These are phyloP conservation scores for Penicillium fuscoglaucum DNA, from an alignment of 2,329 filamentous ascomycete species.

Conservation along the genomic window DNA sequence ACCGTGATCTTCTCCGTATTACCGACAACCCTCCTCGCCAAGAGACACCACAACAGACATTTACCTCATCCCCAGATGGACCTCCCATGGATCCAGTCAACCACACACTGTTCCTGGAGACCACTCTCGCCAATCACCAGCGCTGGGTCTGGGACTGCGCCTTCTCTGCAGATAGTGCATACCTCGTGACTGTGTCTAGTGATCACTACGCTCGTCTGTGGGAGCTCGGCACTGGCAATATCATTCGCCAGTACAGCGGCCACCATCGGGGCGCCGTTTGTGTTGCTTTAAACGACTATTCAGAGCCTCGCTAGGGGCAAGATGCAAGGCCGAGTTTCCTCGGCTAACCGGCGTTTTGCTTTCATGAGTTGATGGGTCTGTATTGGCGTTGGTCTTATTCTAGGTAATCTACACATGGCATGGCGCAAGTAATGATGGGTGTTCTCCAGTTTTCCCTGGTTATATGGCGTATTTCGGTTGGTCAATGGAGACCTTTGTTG, in stretches of 20 bases:
- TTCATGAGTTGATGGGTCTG: conserved; percentile 1
- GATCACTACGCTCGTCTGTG: conserved; percentile 91
- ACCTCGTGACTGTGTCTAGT: conserved; percentile 87
- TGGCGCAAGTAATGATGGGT: conserved; percentile 2
- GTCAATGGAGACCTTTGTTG: neutral
- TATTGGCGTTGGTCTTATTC: conserved; percentile 2
- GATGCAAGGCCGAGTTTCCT: neutral
- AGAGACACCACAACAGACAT: conserved; percentile 33
- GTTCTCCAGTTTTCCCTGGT: neutral
- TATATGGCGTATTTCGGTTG: neutral
- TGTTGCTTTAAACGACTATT: conserved; percentile 86
- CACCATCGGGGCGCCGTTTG: conserved; percentile 91
- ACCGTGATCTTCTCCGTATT: conserved; percentile 31
- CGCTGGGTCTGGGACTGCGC: conserved; percentile 98
- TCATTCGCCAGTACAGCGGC: conserved; percentile 93
- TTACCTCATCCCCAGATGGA: conserved; percentile 40
- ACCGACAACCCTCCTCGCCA: conserved; percentile 28
- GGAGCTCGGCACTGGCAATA: conserved; percentile 82
- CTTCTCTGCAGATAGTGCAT: conserved; percentile 89
- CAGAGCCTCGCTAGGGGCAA: conserved; percentile 41
- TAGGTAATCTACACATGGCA: conserved; percentile 13
- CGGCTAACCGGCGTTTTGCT: neutral
- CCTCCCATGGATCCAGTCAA: conserved; percentile 45
- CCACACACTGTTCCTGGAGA: conserved; percentile 72
- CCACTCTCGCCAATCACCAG: conserved; percentile 85